Conservation (phyloP, 306 rosid species). For the Cucumis hystrix region DNA sequence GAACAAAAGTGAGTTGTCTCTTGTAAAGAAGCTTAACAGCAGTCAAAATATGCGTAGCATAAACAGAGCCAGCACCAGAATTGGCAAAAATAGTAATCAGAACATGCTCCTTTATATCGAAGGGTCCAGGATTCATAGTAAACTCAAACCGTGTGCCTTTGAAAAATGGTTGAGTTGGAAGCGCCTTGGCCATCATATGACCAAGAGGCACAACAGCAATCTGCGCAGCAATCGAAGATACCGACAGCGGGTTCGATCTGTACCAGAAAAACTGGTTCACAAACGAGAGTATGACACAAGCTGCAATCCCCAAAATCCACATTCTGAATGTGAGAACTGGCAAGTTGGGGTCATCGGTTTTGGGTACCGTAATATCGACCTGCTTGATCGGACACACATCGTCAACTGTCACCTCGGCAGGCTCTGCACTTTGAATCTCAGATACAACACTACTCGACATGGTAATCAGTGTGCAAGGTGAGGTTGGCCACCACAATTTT, state of each 20-base stretch:
- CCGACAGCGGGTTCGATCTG: conserved; percentile 51
- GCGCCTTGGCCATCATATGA: conserved; percentile 51
- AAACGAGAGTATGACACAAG: conserved; percentile 57
- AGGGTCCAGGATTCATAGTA: conserved; percentile 70
- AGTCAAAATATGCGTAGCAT: conserved; percentile 61
- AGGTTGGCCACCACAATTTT: background rate
- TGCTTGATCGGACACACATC: conserved; percentile 38
- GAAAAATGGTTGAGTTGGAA: conserved; percentile 39
- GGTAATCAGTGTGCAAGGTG: background rate
- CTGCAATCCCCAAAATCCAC: conserved; percentile 69
- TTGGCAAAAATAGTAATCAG: conserved; percentile 79
- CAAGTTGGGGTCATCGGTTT: conserved; percentile 57
- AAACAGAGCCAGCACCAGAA: conserved; percentile 57
- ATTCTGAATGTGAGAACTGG: conserved; percentile 66
- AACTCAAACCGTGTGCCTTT: conserved; percentile 40
- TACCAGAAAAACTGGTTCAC: conserved; percentile 91
- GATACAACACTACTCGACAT: background rate
- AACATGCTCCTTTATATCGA: conserved; percentile 78
- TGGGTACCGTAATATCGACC: conserved; percentile 67
- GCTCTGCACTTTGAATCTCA: conserved; percentile 5
- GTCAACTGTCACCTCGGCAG: background rate
- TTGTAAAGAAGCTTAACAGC: conserved; percentile 60
- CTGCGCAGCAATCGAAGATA: conserved; percentile 59
- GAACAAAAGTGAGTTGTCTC: conserved; percentile 43
- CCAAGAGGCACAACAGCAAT: conserved; percentile 91